Base-by-base conservation (phyloP, 176 grass and related monocot species). In the Zea luxurians region DNA sequence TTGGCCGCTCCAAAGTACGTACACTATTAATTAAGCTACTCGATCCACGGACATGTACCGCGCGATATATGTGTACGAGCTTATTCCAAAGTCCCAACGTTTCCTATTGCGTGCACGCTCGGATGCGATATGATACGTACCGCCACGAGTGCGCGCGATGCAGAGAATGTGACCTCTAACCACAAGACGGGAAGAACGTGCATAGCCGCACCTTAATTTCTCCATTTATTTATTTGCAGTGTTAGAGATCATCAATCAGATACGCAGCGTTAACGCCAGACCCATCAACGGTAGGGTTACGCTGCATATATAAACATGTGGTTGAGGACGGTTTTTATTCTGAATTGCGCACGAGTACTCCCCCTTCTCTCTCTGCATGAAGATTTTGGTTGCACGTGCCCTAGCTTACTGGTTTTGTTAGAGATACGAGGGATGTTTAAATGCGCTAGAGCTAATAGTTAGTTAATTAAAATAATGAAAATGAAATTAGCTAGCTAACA, bases 121-220 rank as follows among this genome's bases (percentile, higher is more conserved):
- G 27, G 27, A 27, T 27, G 27, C 27, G 27, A 27, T 27, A 27
- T 27, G 27, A 27, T 27, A 27, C 36, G 61, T 40, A 40, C 38
- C 38, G 38, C 45, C 35, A 78, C 21, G 16, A 20, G 10, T 40
- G 38, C 2, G 38, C 27, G 27, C 27, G 4, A 27, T 68, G 72
- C 16, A 27, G 27, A 48, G 34, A 54, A 66, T 66, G 60, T 64
- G 76, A 78, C 76, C 16, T 20, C 13, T 8, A 65, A 78, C 61
- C 61, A 78, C 52, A 78, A 53, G 61, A 66, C 64, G 43, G 62
- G 74, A 5, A 58, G 74, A 5, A 58, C n/a, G 17, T 70, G 55
- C 58, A 48, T 76, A 49, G 44, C 44, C 7, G 11, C 60, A 59
- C 74, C 4, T 62, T 47, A 34, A 55, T 43, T 58, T 58, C 16